Evolutionary conservation across 2,329 filamentous ascomycete genomes (phyloP).

Genomic region (Cadophora luteo-olivacea): DNA sequence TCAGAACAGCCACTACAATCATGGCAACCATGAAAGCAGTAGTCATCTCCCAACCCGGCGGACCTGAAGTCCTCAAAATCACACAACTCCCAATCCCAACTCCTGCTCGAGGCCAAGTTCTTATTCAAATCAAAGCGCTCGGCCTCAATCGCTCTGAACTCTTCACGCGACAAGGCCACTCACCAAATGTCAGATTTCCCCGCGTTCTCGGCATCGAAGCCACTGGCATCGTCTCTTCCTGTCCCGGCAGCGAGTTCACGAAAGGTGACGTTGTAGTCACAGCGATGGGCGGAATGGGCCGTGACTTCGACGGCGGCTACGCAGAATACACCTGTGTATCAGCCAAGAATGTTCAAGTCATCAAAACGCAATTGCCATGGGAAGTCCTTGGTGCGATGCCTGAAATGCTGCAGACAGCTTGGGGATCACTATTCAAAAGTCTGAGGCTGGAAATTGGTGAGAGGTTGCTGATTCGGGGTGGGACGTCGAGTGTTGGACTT

Average conservation of each 20-base stretch:
- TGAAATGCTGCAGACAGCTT: slow-evolving; percentile 59
- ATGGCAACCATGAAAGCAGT: slow-evolving; percentile 34
- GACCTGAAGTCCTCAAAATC: slow-evolving; percentile 34
- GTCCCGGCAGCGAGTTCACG: slow-evolving; percentile 44
- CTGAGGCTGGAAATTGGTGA: slow-evolving; percentile 50
- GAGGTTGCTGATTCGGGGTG: slow-evolving; percentile 54
- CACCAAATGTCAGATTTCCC: slow-evolving; percentile 32
- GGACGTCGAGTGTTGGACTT: slow-evolving; percentile 55
- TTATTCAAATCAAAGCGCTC: slow-evolving; percentile 80
- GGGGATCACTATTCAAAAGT: slow-evolving; percentile 50
- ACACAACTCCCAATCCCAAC: slow-evolving; percentile 29
- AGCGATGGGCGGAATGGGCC: slow-evolving; percentile 56
- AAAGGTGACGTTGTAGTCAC: slow-evolving; percentile 52
- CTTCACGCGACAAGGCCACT: slow-evolving; percentile 46
- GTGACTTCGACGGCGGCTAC: slow-evolving; percentile 55
- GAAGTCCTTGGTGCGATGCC: slow-evolving; percentile 53
- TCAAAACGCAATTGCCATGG: slow-evolving; percentile 50
- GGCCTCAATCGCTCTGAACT: slow-evolving; percentile 87
- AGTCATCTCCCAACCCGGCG: slow-evolving; percentile 33
- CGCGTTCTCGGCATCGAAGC: slow-evolving; percentile 38
- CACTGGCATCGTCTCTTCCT: slow-evolving; percentile 29
- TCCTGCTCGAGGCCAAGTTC: slow-evolving; percentile 65
- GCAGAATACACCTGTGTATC: slow-evolving; percentile 56
- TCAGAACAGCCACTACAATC: slow-evolving; percentile 9
- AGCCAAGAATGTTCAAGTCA: slow-evolving; percentile 47